These are phyloP conservation scores for Yamadazyma ubonensis DNA, from an alignment of 805 yeast genomes.

Conservation along the genomic window DNA sequence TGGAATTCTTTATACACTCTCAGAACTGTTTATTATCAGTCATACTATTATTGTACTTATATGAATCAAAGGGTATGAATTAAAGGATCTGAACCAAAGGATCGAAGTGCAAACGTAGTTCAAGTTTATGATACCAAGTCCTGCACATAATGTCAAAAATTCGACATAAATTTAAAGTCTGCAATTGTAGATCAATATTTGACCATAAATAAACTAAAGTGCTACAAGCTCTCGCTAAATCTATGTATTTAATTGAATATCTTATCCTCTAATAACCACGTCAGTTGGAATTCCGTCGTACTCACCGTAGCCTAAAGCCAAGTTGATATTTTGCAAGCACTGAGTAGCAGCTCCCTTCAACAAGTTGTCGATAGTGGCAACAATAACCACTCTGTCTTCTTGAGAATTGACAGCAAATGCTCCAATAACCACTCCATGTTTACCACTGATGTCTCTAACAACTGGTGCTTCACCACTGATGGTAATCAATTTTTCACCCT, in stretches of 20 bases:
- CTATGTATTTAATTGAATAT: background rate
- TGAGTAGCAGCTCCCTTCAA: conserved; percentile 99
- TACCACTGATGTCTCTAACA: conserved; percentile 87
- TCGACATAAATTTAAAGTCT: too few species aligned
- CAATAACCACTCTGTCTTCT: conserved; percentile 87
- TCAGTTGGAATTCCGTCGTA: conserved; percentile 91
- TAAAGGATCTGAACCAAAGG: too few species aligned
- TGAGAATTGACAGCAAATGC: conserved; percentile 91
- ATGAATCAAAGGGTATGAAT: too few species aligned
- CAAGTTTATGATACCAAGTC: too few species aligned
- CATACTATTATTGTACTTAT: too few species aligned
- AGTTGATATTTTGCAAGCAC: conserved; percentile 92
- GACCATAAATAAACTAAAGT: too few species aligned
- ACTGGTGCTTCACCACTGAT: conserved; percentile 91
- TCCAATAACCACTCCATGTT: conserved; percentile 93
- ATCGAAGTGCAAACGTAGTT: too few species aligned
- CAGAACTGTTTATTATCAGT: too few species aligned
- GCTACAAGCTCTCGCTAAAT: background rate
- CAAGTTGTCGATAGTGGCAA: conserved; percentile 93
- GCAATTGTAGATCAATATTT: too few species aligned
- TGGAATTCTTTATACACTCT: too few species aligned
- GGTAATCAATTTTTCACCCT: conserved; percentile 79
- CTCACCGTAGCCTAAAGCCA: conserved; percentile 87
- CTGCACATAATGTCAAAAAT: too few species aligned
- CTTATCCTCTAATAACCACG: conserved; percentile 49